Evolutionary conservation across 352 stramenopile genomes (phyloP).

Genomic region (Globisporangium mamillatum): DNA sequence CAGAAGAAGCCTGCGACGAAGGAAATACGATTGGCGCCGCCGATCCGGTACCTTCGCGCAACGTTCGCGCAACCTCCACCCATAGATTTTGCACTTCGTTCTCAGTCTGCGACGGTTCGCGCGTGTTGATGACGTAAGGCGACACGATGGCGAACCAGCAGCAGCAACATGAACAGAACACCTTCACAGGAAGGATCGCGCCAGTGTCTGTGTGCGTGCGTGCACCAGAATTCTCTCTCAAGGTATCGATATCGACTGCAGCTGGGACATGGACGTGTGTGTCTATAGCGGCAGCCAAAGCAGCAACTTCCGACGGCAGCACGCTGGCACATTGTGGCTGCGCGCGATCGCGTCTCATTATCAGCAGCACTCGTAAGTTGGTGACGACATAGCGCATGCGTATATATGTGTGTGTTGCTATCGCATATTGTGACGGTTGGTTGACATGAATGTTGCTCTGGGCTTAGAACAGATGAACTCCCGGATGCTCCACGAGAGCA

Average conservation of each 20-base stretch:
- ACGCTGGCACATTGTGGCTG: conserved; percentile 3
- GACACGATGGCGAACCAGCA: not conserved
- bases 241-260: too few relatives aligned
- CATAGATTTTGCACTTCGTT: not conserved
- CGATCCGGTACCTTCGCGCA: conserved; percentile 8
- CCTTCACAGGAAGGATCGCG: not conserved
- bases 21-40: conserved; percentile 4
- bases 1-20: not conserved
- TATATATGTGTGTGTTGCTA: not conserved
- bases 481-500: not conserved
- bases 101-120: conserved; percentile 11
- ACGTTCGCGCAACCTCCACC: conserved; percentile 7
- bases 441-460: not conserved
- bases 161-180: not conserved
- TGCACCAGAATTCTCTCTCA: not conserved
- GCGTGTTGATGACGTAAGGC: conserved; percentile 2
- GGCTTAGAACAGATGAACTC: not conserved
- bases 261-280: conserved; percentile 10
- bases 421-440: not conserved
- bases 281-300: not conserved
- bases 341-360: not conserved
- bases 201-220: not conserved
- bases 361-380: not conserved
- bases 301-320: not conserved
- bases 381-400: not conserved